Evolutionary conservation across 164 flowering plant species (phyloP), one percentile per base, ranked within the genome.

Genomic region (Houttuynia cordata): DNA sequence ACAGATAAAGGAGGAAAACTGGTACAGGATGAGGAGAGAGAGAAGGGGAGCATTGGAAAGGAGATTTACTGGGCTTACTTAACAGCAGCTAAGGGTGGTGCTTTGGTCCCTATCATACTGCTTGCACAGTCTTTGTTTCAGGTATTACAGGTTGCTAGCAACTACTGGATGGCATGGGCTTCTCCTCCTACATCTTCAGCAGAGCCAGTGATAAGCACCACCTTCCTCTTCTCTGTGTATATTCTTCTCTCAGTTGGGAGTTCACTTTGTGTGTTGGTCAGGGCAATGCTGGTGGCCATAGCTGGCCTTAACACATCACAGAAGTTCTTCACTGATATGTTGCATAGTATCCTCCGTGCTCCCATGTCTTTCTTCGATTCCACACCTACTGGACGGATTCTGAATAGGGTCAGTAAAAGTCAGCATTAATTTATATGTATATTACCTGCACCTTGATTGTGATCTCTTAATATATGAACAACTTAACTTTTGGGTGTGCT

Each of bases 341-440:
- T 90, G 51, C 79, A 74, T n/a, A 82, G 88, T 56, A 60, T 90
- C 53, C 59, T 90, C 47, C 80, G 77, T 49, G 87, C 98, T 61
- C 98, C 98, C n/a, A 90, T 90, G 98, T 63, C 97, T 52, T 93
- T 90, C 77, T 93, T 93, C 70, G 98, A 93, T 71, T 86, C 98
- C 40, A 93, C 98, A 24, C 98, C 98, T 47, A 74, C 88, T 0
- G 99, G 99, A 72, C 86, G 97, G 78, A 93, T 90, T 56, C 68
- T 93, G 65, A 93, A 84, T 66, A 81, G 97, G 75, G 99, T 93
- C 54, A 75, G 84, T 70, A 37, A n/a, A n/a, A 54, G 6, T 21
- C 30, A 23, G 10, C 15, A 56, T n/a, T n/a, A n/a, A n/a, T n/a
- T n/a, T n/a, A n/a, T n/a, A n/a, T n/a, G n/a, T n/a, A n/a, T n/a